These are phyloP conservation scores for Phlyctochytrium arcticum DNA, from an alignment of 192 early-diverging fungal species.

Conservation along the genomic window DNA sequence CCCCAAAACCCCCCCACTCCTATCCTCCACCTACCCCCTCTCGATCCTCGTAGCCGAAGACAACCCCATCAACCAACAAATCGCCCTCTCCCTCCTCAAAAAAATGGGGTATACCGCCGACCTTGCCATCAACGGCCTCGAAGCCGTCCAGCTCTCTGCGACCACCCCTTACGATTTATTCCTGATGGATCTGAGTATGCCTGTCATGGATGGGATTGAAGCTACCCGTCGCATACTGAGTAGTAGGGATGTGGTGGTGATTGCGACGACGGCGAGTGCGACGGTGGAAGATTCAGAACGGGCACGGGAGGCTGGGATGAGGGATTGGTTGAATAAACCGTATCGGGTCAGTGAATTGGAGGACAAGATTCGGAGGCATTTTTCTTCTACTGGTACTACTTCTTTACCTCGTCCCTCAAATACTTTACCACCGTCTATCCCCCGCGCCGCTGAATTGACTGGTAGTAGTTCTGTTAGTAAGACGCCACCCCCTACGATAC, in stretches of 20 bases:
- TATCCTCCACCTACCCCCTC: constrained; percentile 6
- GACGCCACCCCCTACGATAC: too few species aligned
- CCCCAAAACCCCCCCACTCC: background rate
- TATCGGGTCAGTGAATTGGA: constrained; percentile 2
- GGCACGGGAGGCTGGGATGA: constrained; percentile 16
- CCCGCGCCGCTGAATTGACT: background rate
- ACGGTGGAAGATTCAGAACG: constrained; percentile 10
- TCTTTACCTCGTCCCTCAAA: too few species aligned
- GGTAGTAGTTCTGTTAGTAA: background rate
- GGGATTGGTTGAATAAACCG: constrained; percentile 25
- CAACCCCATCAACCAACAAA: constrained; percentile 27
- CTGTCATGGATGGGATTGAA: constrained; percentile 21
- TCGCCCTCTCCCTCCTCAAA: constrained; percentile 11
- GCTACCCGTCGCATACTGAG: background rate
- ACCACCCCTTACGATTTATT: background rate
- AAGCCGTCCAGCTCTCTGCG: background rate
- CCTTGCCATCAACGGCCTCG: constrained; percentile 12
- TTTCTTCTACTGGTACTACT: too few species aligned
- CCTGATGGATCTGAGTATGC: constrained; percentile 22
- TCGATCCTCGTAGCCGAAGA: constrained; percentile 23
- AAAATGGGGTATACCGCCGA: constrained; percentile 26
- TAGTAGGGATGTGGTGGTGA: constrained; percentile 14
- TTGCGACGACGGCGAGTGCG: constrained; percentile 18
- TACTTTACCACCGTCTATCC: background rate
- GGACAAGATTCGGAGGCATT: constrained; percentile 9